Conservation (phyloP, 345 rosid species). For the Salix arbutifolia region DNA sequence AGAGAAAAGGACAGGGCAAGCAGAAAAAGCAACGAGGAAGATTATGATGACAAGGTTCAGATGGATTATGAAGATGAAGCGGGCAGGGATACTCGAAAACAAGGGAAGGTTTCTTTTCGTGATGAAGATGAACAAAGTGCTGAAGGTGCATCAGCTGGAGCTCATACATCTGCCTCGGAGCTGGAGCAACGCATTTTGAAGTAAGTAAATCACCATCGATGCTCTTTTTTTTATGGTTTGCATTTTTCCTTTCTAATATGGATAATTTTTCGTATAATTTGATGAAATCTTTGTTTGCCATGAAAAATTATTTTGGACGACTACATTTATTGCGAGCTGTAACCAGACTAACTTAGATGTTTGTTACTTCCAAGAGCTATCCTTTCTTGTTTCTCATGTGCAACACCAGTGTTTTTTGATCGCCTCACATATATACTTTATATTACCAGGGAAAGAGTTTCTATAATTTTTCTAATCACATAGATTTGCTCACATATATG, state of each 20-base stretch:
- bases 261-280: not conserved
- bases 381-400: no score
- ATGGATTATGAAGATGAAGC: constrained; percentile 37
- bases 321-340: no score
- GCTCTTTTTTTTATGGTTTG: not conserved
- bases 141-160: constrained; percentile 33
- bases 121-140: constrained; percentile 32
- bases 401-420: no score
- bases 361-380: no score
- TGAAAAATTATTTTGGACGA: no score
- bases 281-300: no score
- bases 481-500: no score
- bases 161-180: constrained; percentile 33
- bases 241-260: not conserved
- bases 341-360: no score
- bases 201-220: constrained; percentile 37
- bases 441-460: no score
- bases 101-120: constrained; percentile 16
- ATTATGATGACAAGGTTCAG: constrained; percentile 24
- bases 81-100: constrained; percentile 31
- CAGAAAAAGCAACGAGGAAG: constrained; percentile 35
- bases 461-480: no score
- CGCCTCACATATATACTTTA: no score
- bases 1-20: constrained; percentile 21
- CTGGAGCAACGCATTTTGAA: constrained; percentile 61